Evolutionary conservation across 371 early-diverging fungal species (phyloP), one percentile per base, ranked within the genome.

Genomic region (Gilbertella persicaria): DNA sequence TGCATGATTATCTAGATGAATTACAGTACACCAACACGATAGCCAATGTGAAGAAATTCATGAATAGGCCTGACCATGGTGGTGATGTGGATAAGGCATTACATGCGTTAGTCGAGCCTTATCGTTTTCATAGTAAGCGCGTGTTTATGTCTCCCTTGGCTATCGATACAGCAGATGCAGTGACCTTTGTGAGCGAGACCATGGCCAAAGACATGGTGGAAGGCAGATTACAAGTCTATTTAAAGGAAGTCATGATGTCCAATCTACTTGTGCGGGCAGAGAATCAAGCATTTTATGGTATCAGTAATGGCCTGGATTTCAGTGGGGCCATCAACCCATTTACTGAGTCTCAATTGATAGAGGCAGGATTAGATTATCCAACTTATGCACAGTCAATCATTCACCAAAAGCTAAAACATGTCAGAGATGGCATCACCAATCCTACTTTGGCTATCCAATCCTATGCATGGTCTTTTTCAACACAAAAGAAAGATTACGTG

Each of bases 1-100:
- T 86, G 66, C 85, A 86, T 44, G 84, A 86, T 54, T 82, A 84
- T 49, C 41, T 75, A 35, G 84, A 83, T 40, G 87, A 86, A 43
- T 58, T 83, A 6, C 79, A 78, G 39, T 83, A 84, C 49, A 75
- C 80, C 1, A 77, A 83, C 45, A 68, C 73, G 8, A 39, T 80
- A 8, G 56, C 41, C n/a, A 84, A 79, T 26, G 72, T 82, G 0
- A 58, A 67, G 39, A 80, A 77, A 30, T 86, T 86, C 33, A 54
- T 73, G 33, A 71, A 73, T 35, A 29, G 44, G 3, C 49, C 56
- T 0, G n/a, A 25, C 16, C 8, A 23, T 3, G 47, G 38, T 12
- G 24, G 26, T 4, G 46, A 54, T 13, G 17, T 50, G 8, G 25
- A 54, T 0, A 42, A 20, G 36, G 14, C 47, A 58, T 50, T 53